Evolutionary conservation across 495 filamentous ascomycete genomes (phyloP).

Genomic region (Penicillium atrosanguineum): DNA sequence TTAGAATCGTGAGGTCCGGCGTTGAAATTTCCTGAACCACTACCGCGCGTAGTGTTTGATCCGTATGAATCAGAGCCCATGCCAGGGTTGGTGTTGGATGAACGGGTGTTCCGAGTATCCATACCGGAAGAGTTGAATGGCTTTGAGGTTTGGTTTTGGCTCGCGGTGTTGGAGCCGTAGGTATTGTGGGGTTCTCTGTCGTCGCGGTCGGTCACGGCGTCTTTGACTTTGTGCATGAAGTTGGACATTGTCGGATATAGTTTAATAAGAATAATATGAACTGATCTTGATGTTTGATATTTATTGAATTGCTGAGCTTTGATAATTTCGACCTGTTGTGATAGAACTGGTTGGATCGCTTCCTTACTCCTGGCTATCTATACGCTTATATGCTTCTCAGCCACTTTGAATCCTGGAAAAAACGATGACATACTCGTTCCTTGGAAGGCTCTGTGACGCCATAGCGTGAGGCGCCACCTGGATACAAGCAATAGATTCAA

Average conservation of each 20-base stretch:
- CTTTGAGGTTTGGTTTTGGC: too few species aligned
- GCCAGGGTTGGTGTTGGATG: neutral
- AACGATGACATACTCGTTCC: neutral
- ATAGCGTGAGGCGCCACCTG: neutral
- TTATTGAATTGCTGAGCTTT: neutral
- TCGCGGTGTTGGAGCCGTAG: neutral
- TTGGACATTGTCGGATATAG: constrained; percentile 51
- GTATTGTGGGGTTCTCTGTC: neutral
- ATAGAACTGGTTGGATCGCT: neutral
- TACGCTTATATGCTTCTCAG: neutral
- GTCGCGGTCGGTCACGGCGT: constrained; percentile 45
- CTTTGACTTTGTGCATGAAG: constrained; percentile 68
- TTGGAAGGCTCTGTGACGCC: neutral
- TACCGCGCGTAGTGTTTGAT: neutral
- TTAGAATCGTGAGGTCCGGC: too few species aligned
- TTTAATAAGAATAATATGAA: neutral
- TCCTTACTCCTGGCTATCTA: too few species aligned
- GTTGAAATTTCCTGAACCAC: neutral
- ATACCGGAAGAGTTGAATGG: neutral
- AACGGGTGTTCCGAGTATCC: neutral
- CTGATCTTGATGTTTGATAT: neutral
- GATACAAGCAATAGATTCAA: neutral
- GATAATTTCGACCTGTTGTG: neutral
- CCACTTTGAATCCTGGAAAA: neutral
- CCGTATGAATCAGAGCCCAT: constrained; percentile 5